A percentile compares a stretch with the other conserved stretches of the same genome.
phyloP scores from a whole-genome alignment of 208 protist species.

The Polymyxa betae region DNA sequence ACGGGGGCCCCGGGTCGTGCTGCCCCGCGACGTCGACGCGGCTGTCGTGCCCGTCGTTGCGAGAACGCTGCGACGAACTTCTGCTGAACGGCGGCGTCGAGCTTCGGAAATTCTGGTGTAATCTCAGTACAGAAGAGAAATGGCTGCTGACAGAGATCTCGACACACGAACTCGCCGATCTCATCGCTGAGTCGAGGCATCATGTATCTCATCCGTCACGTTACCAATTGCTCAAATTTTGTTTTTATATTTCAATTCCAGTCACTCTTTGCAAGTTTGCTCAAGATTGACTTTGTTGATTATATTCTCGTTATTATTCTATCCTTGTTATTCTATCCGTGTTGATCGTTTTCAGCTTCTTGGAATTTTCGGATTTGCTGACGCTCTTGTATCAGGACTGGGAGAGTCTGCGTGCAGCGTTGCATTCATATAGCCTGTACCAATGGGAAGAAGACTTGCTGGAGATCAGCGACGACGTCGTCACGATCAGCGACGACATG shows the following conservation, averaged over 20 bases:
- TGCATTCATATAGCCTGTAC: constrained; percentile 24
- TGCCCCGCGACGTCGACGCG: background rate
- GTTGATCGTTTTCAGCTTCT: background rate
- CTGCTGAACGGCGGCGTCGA: background rate
- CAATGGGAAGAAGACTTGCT: constrained; percentile 61
- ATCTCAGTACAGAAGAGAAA: constrained; percentile 49
- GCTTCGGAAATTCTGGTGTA: constrained; percentile 32
- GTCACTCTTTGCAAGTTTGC: too few species aligned
- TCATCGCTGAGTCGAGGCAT: constrained; percentile 35
- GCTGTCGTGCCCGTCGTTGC: background rate
- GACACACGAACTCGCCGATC: constrained; percentile 56
- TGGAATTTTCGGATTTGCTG: background rate
- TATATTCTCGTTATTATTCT: background rate
- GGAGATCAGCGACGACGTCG: constrained; percentile 60
- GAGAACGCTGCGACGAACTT: constrained; percentile 1
- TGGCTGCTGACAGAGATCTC: constrained; percentile 57
- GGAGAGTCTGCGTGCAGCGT: constrained; percentile 40
- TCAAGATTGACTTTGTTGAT: background rate
- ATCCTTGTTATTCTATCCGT: background rate
- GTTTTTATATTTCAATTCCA: background rate
- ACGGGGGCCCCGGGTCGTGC: too few species aligned
- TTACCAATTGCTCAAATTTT: too few species aligned
- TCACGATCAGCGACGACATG: constrained; percentile 60
- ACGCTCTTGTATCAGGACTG: background rate
- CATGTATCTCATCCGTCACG: background rate